These are phyloP conservation scores for Hemileia vastatrix DNA, from an alignment of 1,284 basidiomycete genomes.

Conservation along the genomic window DNA sequence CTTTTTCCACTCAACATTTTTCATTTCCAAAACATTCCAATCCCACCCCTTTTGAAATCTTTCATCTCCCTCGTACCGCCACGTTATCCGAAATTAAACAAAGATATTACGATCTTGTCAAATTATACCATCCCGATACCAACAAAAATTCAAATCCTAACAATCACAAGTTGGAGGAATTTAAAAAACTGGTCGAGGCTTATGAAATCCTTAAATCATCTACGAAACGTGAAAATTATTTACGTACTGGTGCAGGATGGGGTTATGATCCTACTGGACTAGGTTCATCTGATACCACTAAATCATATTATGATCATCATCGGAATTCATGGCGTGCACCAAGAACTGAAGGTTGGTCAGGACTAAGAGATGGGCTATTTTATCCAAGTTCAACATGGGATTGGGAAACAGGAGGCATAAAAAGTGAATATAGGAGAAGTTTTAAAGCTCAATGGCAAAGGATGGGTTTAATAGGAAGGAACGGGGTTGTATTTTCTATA, in stretches of 20 bases:
- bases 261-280: background rate
- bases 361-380: no score
- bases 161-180: constrained; percentile 26
- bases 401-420: no score
- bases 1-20: background rate
- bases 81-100: constrained; percentile 29
- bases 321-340: background rate
- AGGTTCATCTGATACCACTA: background rate
- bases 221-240: constrained; percentile 25
- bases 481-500: constrained; percentile 11
- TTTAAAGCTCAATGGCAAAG: constrained; percentile 19
- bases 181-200: constrained; percentile 31
- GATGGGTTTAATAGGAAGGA: constrained; percentile 8
- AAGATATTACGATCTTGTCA: constrained; percentile 41
- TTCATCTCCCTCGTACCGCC: constrained; percentile 32
- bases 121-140: constrained; percentile 34
- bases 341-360: no score
- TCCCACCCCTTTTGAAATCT: constrained; percentile 38
- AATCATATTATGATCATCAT: background rate
- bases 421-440: no score
- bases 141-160: constrained; percentile 10
- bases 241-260: constrained; percentile 31
- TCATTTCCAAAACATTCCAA: constrained; percentile 7
- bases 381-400: no score
- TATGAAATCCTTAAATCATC: constrained; percentile 32